Conservation (phyloP, 805 yeast genomes). For the Pichia sporocuriosa region DNA sequence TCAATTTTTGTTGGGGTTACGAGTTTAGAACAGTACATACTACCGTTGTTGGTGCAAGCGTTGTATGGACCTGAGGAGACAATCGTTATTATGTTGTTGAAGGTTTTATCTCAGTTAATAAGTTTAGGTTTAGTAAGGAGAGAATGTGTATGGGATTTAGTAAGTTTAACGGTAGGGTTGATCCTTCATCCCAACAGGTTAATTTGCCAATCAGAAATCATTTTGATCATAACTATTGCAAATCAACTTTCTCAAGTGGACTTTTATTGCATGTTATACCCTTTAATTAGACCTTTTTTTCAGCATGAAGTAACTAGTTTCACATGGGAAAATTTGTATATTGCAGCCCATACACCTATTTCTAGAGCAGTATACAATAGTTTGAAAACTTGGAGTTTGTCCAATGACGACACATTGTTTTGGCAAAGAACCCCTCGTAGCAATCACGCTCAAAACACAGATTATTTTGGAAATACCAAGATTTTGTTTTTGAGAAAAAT, state of each 20-base stretch:
- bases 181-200: slow-evolving; percentile 82
- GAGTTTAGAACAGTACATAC: slow-evolving; percentile 77
- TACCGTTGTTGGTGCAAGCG: slow-evolving; percentile 81
- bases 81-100: slow-evolving; percentile 65
- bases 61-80: slow-evolving; percentile 77
- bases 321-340: slow-evolving; percentile 56
- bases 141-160: slow-evolving; percentile 48
- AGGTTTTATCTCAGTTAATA: slow-evolving; percentile 48
- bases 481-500: slow-evolving; percentile 28
- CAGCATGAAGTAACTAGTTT: slow-evolving; percentile 69
- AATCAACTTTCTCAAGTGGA: slow-evolving; percentile 68
- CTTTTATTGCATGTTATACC: slow-evolving; percentile 73
- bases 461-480: slow-evolving; percentile 42
- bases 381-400: slow-evolving; percentile 64
- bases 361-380: slow-evolving; percentile 58
- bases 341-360: slow-evolving; percentile 62
- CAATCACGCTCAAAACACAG: slow-evolving; percentile 20
- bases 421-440: slow-evolving; percentile 58
- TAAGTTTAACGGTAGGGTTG: slow-evolving; percentile 46
- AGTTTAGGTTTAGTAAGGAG: slow-evolving; percentile 50
- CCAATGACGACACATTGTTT: slow-evolving; percentile 62
- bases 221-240: slow-evolving; percentile 56
- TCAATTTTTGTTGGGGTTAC: slow-evolving; percentile 77
- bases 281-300: slow-evolving; percentile 69
- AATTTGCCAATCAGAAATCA: slow-evolving; percentile 64